Base-by-base conservation (phyloP, 129 eudicot species). In the Mikania micrantha region DNA sequence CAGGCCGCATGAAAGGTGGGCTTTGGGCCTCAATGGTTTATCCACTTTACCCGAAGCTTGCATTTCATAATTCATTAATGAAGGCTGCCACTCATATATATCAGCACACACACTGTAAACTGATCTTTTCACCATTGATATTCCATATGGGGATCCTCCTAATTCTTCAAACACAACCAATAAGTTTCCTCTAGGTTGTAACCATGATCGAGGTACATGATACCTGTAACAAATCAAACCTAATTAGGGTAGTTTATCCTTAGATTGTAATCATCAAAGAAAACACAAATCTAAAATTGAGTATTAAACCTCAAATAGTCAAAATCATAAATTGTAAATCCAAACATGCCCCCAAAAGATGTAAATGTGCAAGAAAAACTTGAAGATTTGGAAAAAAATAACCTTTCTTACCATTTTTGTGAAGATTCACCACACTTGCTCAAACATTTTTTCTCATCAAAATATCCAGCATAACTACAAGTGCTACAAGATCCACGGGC, bases 131-230 rank as follows among this genome's bases (percentile, higher is more conserved):
- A 79, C 95, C 77, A 94, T 74, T 35, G 95, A 74, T 52, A 94
- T 87, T 25, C 85, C 95, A 27, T 79, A 74, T 3, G 97, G 99
- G 52, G 85, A 79, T 39, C 99, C 99, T 7, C 97, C 95, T 78
- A 85, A 77, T 75, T 94, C 99, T 83, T 94, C 99, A 59, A 94
- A 87, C 3, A 94, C 82, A 67, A 94, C 99, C 78, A 94, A 76
- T 52, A 89, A 61, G 70, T 94, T 94, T 42, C 95, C 97, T 9
- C 85, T 84, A 0, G 95, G 99, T 3, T 76, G 69, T 36, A 94
- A 81, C 99, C 99, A 94, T 0, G 99, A 87, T 29, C 94, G 87
- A 60, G 99, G 99, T 21, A 94, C 84, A 24, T 94, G 99, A 70
- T 94, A 94, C 98, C 98, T 93, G 76, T 57, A 72, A 84, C 72